A percentile compares a stretch with the other conserved stretches of the same genome.
These are phyloP conservation scores for Eryngium alpinum DNA, from an alignment of 140 eudicot genomes.

Conservation along the genomic window DNA sequence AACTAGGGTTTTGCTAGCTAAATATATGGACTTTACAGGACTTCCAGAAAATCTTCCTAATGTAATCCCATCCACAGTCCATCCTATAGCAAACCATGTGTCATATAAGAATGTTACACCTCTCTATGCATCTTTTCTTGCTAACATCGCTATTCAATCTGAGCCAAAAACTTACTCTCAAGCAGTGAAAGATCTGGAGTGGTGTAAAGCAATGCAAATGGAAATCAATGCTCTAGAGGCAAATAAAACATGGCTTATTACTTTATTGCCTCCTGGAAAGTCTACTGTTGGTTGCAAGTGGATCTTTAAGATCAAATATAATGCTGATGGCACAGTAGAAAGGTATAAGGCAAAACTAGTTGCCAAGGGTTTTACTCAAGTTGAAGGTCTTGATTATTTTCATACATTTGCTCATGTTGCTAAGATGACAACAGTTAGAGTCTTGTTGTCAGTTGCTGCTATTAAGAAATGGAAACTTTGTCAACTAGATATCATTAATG, in stretches of 20 bases:
- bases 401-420: conserved; percentile 5
- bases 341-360: background rate
- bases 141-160: background rate
- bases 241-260: background rate
- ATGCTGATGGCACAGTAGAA: background rate
- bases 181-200: background rate
- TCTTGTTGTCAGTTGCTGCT: background rate
- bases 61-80: background rate
- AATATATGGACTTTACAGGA: no score
- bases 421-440: background rate
- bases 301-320: background rate
- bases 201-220: conserved; percentile 5
- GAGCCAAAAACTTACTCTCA: background rate
- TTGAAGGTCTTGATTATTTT: background rate
- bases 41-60: no score
- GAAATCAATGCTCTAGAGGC: conserved; percentile 1
- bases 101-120: background rate
- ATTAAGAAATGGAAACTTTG: no score
- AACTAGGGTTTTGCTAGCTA: no score
- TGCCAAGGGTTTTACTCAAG: background rate
- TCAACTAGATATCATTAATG: conserved; percentile 7
- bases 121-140: background rate
- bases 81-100: background rate
- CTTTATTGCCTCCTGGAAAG: background rate
- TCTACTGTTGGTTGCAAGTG: background rate